Evolutionary conservation across 768 basidiomycete species (phyloP), one percentile per base, ranked within the genome.

Genomic region (Termitomyces sp.): DNA sequence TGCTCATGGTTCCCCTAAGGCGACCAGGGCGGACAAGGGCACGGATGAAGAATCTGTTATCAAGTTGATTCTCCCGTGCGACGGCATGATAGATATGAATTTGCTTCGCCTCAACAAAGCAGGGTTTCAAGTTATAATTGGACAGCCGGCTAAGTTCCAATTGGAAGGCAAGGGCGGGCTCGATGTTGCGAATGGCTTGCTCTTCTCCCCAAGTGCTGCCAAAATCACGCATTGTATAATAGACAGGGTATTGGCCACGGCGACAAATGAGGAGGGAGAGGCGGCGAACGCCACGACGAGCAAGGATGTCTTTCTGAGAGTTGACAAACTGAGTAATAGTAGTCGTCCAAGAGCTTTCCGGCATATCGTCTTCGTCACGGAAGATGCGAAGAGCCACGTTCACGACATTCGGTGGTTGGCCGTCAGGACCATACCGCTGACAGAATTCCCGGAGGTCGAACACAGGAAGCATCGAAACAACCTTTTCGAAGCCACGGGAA

Each of bases 1-100:
- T 94, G 71, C 87, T 93, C 89, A 98, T 94, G 52, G 83, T 83
- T 35, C 94, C 94, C 42, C 89, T 85, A 36, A 98, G 84, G 56
- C 96, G 90, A 56, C 97, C 97, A 44, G 97, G 97, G 54, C 97
- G 92, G 50, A 99, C 86, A 58, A 99, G 81, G 28, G 94, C 97
- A 59, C 97, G 94, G 54, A 99, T 85, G 75, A 99, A 98, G 87
- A 99, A 99, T 54, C 97, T 86, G 63, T 85, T 92, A 72, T 99
- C 97, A n/a, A 97, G 84, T 63, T 96, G 90, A 74, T 98, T 98
- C 77, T 98, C 97, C 59, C 86, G 83, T 33, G 94, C 95, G 53
- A 96, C 84, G 46, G 90, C 95, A 66, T 96, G 94, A 74, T 99
- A 98, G 67, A 99, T 91, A 74, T 98, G 97, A 50, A 98, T 91